phyloP scores from a whole-genome alignment of 73 alveolate genomes.

The Paramecium biaurelia region DNA sequence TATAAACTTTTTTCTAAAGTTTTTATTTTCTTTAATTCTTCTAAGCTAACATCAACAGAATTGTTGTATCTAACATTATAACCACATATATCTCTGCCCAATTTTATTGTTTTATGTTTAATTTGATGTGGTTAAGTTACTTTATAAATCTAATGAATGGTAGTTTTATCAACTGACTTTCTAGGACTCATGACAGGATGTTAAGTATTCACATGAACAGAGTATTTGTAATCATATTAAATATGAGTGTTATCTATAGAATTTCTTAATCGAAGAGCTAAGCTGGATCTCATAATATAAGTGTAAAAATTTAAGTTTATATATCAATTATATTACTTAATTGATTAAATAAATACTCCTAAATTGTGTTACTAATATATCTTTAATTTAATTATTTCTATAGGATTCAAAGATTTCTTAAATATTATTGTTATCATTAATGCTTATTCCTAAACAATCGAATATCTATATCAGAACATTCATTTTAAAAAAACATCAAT shows the following conservation, averaged over 20 bases:
- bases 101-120: background rate
- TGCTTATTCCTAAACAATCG: background rate
- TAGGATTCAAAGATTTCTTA: too few relatives aligned
- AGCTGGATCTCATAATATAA: background rate
- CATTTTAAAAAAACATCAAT: too few relatives aligned
- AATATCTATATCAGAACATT: background rate
- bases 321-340: background rate
- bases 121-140: background rate
- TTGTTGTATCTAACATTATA: background rate
- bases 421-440: background rate
- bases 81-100: background rate
- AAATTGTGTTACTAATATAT: background rate
- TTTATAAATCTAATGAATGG: background rate
- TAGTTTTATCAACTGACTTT: background rate
- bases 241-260: background rate
- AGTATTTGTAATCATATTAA: background rate
- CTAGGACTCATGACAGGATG: background rate
- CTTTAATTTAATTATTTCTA: background rate
- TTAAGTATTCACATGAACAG: background rate
- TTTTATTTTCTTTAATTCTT: background rate
- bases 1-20: background rate
- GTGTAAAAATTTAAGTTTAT: background rate
- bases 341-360: background rate
- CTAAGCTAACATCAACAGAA: background rate
- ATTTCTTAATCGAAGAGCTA: conserved; percentile 3